Base-by-base conservation (phyloP, 768 basidiomycete genomes). In the Hygrophorus pudorinus region DNA sequence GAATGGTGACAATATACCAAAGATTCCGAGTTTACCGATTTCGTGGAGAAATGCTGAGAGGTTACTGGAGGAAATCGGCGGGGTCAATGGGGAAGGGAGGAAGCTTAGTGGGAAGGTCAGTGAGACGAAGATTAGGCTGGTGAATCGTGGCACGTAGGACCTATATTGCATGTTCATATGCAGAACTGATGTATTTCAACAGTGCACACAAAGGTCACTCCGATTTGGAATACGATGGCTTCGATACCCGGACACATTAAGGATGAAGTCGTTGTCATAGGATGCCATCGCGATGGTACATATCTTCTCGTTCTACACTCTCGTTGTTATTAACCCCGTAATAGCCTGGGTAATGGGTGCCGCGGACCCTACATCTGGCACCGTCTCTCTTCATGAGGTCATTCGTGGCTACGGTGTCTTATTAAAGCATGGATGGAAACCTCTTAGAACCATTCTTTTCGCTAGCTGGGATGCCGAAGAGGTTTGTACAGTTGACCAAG, bases 221-320 rank as follows among this genome's bases (percentile, higher is more conserved):
- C 90, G 12, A 89, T 94, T 38, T 94, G 89, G 89, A 96, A 94
- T 63, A 71, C 78, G 11, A 85, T 77, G 65, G 76, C 68, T 28
- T 66, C 76, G 20, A 78, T 84, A 38, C 81, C 81, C 1, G 81
- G 81, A 0, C 69, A 71, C 44, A 67, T 82, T 49, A 65, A 64
- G 46, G 77, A 81, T 51, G 83, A 87, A 55, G 70, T 83, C 6
- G 70, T 87, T 33, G 59, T 86, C 9, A 49, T 87, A 24, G 84
- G 84, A 6, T 80, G 78, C 51, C 84, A 86, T 57, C 67, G 83
- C n/a, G 83, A 85, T 65, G 79, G 77, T 69, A 44, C 50, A 68
- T 46, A 18, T n/a, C 17, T 18, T 27, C 12, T 4, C 17, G 2
- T 8, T 11, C 13, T 34, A 27, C 18, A 13, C 9, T n/a, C 17